Conservation (phyloP, 495 filamentous ascomycete genomes). For the Penicillium lagena region DNA sequence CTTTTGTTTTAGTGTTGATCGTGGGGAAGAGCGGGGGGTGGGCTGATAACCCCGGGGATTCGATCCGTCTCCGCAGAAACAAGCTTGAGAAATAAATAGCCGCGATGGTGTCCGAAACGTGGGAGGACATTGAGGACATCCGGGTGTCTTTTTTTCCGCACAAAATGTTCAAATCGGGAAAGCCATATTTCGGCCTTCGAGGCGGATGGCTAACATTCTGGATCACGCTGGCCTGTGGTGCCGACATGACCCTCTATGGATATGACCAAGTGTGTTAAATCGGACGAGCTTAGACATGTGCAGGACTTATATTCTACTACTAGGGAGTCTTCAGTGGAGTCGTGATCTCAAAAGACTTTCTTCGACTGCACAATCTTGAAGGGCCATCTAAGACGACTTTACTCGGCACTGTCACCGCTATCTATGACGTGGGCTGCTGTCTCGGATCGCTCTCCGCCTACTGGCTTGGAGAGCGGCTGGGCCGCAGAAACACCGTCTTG, state of each 20-base stretch:
- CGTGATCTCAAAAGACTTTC: constrained; percentile 11
- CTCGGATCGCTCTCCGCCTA: constrained; percentile 40
- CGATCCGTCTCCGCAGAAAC: not conserved
- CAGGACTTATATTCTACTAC: not conserved
- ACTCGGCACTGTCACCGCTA: constrained; percentile 11
- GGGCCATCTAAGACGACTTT: constrained; percentile 27
- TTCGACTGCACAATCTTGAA: constrained; percentile 2
- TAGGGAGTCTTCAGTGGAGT: constrained; percentile 11
- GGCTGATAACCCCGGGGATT: not conserved
- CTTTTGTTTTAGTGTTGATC: not conserved
- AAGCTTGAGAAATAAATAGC: not conserved
- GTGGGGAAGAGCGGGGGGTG: not conserved
- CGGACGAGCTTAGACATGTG: not conserved
- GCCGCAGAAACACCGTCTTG: constrained; percentile 42
- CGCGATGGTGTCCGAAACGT: not conserved
- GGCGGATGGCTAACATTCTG: constrained; percentile 17
- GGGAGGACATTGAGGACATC: not conserved
- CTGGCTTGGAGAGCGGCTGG: constrained; percentile 40
- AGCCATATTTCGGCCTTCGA: constrained; percentile 15
- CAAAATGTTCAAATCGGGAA: not conserved
- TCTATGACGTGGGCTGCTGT: constrained; percentile 37
- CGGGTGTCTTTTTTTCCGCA: not conserved
- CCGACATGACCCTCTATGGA: constrained; percentile 12
- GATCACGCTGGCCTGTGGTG: constrained; percentile 11
- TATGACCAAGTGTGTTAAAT: constrained; percentile 7